phyloP scores from a whole-genome alignment of 169 alveolate genomes.

The Cryptosporidium baileyi region DNA sequence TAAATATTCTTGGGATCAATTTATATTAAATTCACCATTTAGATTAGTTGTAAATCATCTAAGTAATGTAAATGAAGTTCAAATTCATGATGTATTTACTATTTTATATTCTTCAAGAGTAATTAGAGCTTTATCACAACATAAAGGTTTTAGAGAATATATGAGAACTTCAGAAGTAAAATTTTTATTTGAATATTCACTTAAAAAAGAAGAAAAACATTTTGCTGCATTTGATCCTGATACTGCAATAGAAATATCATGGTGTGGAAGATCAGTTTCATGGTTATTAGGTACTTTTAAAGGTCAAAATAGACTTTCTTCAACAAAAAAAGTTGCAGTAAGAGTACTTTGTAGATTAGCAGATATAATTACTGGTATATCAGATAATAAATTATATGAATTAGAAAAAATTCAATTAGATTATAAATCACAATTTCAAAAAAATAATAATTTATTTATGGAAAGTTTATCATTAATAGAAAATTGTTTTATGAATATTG shows the following conservation, averaged over 20 bases:
- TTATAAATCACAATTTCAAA: conserved; percentile 2
- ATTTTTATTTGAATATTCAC: conserved; percentile 27
- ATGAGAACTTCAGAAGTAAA: conserved; percentile 20
- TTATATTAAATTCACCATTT: conserved; percentile 44
- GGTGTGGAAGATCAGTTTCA: conserved; percentile 47
- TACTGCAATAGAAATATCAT: conserved; percentile 53
- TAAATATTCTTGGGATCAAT: conserved; percentile 58
- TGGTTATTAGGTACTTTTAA: conserved; percentile 28
- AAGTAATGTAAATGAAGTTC: conserved; percentile 49
- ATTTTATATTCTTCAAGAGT: conserved; percentile 50
- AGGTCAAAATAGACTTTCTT: conserved; percentile 62
- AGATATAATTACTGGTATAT: conserved; percentile 25
- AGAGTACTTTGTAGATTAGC: conserved; percentile 54
- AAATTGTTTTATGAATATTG: conserved; percentile 23
- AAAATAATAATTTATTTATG: background rate
- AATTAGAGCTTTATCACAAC: conserved; percentile 34
- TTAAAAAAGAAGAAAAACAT: conserved; percentile 55
- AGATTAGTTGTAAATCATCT: conserved; percentile 7
- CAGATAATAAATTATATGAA: conserved; percentile 29
- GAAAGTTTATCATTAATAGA: conserved; percentile 31
- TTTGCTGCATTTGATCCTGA: conserved; percentile 69
- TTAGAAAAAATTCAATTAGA: conserved; percentile 35
- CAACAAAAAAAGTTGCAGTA: conserved; percentile 47
- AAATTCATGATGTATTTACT: conserved; percentile 12
- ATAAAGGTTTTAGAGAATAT: conserved; percentile 50